Base-by-base conservation (phyloP, 2,329 filamentous ascomycete genomes). In the Fusarium cyanostomum region DNA sequence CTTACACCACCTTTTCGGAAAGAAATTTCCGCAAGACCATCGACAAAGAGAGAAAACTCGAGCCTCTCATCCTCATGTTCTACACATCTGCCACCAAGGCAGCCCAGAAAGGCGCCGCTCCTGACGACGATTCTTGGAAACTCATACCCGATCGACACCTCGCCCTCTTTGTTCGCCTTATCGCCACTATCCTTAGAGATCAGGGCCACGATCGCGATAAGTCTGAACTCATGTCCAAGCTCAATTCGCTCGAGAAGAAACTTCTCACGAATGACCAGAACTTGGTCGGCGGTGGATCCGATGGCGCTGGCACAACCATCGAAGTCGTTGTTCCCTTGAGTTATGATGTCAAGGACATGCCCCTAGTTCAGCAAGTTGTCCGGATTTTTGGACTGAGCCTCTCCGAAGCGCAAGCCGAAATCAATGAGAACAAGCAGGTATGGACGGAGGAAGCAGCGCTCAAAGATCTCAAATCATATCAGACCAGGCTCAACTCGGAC, bases 331-430 rank as follows among this genome's bases (percentile, higher is more conserved):
- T 93, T 3, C 93, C 94, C 10, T 81, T 96, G 56, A 95, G 88
- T 72, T 92, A 97, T 76, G 92, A 97, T 76, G 90, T 98, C 73
- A 97, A 95, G 77, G 95, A 99, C 74, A 99, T 99, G 95, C 89
- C 89, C 33, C 85, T 97, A 78, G 95, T 97, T 26, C 90, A 95
- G 74, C 86, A 90, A 31, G 94, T 99, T 24, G 91, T 90, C 46
- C 89, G 85, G 69, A 91, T 97, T 63, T 99, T 98, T 77, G 91
- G 90, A 39, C 83, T 94, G 57, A 88, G 88, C 38, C 87, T 90
- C 66, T 87, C 89, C 2, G 89, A 95, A 67, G 89, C 94, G 7
- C 95, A 99, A 78, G 85, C 86, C 38, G 94, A 97, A 71, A 92
- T 99, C 72, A 91, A 96, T 75, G 85, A 88, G 44, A 87, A 96